Base-by-base conservation (phyloP, 2,329 filamentous ascomycete genomes). In the Trichoderma atroviride region DNA sequence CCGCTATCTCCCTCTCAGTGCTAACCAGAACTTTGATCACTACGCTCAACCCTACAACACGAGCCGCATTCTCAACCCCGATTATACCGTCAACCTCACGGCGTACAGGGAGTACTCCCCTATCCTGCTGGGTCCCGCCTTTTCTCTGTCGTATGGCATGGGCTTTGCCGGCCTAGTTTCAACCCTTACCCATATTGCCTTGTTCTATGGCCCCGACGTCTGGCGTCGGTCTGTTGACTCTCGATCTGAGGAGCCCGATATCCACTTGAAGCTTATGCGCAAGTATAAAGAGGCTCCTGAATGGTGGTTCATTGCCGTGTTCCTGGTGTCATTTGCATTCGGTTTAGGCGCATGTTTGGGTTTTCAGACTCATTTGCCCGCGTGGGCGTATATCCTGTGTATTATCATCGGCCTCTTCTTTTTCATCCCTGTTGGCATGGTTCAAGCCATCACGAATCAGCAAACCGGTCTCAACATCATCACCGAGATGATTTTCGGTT, bases 21-120 rank as follows among this genome's bases (percentile, higher is more conserved):
- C 84, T 72, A 86, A 84, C 40, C 77, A 75, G 57, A 86, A 83
- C 71, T 88, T 86, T 82, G 88, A 90, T 77, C 89, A 89, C 74
- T 88, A 82, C 0, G 88, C 86, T 6, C 73, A 79, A 3, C 70
- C 77, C 0, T 91, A 91, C 78, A 84, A 90, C 72, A 86, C 87
- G 1, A 79, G 80, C 13, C 81, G 81, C 5, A 88, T 91, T 55
- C 81, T 91, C 31, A 84, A 83, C 57, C 73, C 80, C 0, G 80
- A 87, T 62, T 80, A 81, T 70, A 81, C 83, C 14, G 83, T 91
- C 62, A 84, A 90, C 75, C 80, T 83, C 69, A 81, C 80, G 1
- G 85, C 85, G 19, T 91, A 91, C 76, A 77, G 82, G 66, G 79
- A 78, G 4, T 91, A 91, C 76, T 90, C 84, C 0, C 85, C 84